Base-by-base conservation (phyloP, 805 yeast genomes). In the Aciculoconidium aculeatum region DNA sequence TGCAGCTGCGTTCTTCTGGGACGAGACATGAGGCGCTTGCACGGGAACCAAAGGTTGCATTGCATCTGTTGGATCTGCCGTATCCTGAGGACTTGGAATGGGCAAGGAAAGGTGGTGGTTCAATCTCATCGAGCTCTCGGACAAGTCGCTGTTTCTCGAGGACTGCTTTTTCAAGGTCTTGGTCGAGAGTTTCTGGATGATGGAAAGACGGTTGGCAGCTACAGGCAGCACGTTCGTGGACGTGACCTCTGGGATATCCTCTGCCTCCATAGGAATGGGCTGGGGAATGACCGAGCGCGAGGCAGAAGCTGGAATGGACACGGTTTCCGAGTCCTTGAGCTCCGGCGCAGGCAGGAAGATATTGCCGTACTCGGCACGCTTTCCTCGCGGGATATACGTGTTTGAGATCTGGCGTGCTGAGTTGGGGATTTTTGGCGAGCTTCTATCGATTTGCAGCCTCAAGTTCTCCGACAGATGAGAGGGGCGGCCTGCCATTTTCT, bases 281-380 rank as follows among this genome's bases (percentile, higher is more conserved):
- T n/a, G n/a, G n/a, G n/a, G n/a, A 20, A 20, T 20, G 22, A n/a
- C 22, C 8, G 22, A 20, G 22, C 5, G 11, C 11, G 10, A 12
- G 22, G 10, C 22, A 6, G 11, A 5, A 6, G 22, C 12, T 5
- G 22, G 22, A 17, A 17, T 17, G 19, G 8, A 7, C 7, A 17
- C 19, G 7, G 11, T 15, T 25, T 9, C 19, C 20, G 15, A 10
- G 18, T 16, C 25, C 23, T 31, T 25, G 11, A 53, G 40, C 13
- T 36, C 44, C 3, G 61, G 61, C 6, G 24, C 38, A 2, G 59
- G 58, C 14, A 34, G 43, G 29, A 44, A 52, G 11, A 50, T 23
- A 13, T 44, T 34, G 15, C 38, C 33, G 34, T 36, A 55, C 12
- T 41, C 41, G 15, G 40, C 40, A 32, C 45, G 44, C 11, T 40